These are phyloP conservation scores for Artomyces pyxidatus DNA, from an alignment of 768 basidiomycete genomes.

Conservation along the genomic window DNA sequence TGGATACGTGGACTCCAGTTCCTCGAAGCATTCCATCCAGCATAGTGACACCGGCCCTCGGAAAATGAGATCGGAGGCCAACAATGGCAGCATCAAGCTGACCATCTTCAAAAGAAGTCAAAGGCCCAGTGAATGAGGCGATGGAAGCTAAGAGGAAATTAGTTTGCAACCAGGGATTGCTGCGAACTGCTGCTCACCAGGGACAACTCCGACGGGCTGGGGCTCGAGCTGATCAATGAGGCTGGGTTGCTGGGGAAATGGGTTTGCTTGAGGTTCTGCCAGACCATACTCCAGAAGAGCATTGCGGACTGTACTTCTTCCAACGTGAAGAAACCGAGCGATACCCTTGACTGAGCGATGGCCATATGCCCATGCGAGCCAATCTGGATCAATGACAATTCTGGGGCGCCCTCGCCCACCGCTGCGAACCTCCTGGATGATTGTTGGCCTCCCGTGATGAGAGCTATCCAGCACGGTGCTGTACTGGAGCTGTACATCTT, in stretches of 20 bases:
- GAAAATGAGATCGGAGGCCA: conserved; percentile 1
- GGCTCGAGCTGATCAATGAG: neutral
- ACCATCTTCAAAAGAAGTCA: neutral
- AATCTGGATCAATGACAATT: conserved; percentile 14
- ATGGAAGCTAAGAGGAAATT: neutral
- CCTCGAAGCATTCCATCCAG: conserved; percentile 12
- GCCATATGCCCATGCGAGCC: conserved; percentile 15
- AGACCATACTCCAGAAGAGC: conserved; percentile 15
- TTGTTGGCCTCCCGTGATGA: conserved; percentile 1
- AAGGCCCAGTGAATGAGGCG: neutral
- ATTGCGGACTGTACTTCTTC: conserved; percentile 9
- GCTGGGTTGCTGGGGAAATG: conserved; percentile 2
- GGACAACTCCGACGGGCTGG: neutral
- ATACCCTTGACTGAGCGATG: conserved; percentile 11
- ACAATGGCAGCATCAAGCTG: conserved; percentile 3
- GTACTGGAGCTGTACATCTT: neutral
- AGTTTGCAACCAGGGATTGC: no score
- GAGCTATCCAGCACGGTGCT: conserved; percentile 1
- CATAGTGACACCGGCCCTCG: conserved; percentile 13
- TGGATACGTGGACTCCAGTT: conserved; percentile 3
- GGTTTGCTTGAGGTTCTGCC: conserved; percentile 4
- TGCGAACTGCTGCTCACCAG: no score
- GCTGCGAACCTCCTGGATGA: neutral
- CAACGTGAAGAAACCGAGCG: conserved; percentile 14
- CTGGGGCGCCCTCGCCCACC: conserved; percentile 7